Evolutionary conservation across 2,329 filamentous ascomycete genomes (phyloP).

Genomic region (Pestalotiopsis sp.): DNA sequence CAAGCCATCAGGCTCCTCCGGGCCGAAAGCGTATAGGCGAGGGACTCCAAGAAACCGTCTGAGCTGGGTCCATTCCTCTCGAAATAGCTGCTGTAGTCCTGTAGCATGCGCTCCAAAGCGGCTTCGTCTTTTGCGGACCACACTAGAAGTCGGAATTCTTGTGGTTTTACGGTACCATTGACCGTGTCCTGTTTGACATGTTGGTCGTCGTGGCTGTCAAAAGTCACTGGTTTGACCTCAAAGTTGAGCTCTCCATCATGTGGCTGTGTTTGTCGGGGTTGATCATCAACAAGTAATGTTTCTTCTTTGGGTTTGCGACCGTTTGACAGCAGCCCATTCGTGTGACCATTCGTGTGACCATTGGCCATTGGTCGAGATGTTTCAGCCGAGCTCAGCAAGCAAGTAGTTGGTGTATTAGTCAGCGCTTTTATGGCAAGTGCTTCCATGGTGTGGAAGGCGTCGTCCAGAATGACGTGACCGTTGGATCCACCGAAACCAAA

Average conservation of each 20-base stretch:
- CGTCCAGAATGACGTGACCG: conserved; percentile 23
- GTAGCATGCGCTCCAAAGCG: conserved; percentile 25
- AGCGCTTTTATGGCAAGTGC: conserved; percentile 12
- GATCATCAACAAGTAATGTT: neutral
- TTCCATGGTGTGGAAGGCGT: conserved; percentile 16
- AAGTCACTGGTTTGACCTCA: neutral
- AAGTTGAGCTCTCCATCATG: neutral
- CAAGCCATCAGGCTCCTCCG: conserved; percentile 30
- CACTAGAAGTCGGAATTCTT: conserved; percentile 23
- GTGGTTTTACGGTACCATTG: neutral
- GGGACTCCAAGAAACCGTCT: conserved; percentile 18
- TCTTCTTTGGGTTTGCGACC: neutral
- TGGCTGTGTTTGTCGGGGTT: neutral
- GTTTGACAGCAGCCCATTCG: neutral
- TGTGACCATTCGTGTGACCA: neutral
- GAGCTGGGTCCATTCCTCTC: conserved; percentile 14
- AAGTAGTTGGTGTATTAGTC: neutral
- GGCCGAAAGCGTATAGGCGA: conserved; percentile 30
- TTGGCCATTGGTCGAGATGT: neutral
- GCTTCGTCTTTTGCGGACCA: conserved; percentile 33
- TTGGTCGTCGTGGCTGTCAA: neutral
- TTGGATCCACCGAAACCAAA: conserved; percentile 28
- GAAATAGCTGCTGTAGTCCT: conserved; percentile 27
- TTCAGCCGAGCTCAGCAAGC: neutral
- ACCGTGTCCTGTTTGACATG: neutral